phyloP scores from a whole-genome alignment of 2,329 filamentous ascomycete genomes.

The Colletotrichum salicis region DNA sequence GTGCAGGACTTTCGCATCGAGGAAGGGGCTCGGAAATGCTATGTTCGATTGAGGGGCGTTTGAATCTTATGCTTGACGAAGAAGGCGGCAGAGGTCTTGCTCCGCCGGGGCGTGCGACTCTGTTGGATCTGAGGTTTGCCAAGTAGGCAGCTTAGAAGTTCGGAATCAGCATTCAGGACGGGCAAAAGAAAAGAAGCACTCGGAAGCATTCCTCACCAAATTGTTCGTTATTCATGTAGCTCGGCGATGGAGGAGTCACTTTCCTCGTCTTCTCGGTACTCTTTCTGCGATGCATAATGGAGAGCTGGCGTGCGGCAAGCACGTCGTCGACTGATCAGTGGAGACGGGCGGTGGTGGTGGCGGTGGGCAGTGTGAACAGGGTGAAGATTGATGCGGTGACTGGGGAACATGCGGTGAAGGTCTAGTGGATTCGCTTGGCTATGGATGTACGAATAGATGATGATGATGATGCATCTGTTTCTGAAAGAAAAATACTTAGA shows the following conservation, averaged over 20 bases:
- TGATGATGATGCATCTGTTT: conserved; percentile 8
- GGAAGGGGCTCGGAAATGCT: conserved; percentile 39
- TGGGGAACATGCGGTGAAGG: conserved; percentile 14
- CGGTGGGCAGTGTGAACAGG: not conserved
- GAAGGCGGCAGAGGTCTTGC: conserved; percentile 69
- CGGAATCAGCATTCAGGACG: conserved; percentile 6
- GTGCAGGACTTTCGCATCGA: conserved; percentile 16
- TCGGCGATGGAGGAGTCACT: conserved; percentile 69
- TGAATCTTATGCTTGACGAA: conserved; percentile 45
- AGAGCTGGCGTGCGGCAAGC: not conserved
- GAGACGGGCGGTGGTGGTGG: not conserved
- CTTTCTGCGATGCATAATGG: conserved; percentile 37
- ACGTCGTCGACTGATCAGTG: not conserved
- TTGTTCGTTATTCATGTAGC: conserved; percentile 75
- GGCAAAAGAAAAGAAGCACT: conserved; percentile 1
- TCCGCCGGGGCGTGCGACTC: conserved; percentile 74
- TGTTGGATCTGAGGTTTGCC: conserved; percentile 75
- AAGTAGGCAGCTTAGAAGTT: conserved; percentile 31
- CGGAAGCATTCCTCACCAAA: conserved; percentile 62
- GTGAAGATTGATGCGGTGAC: not conserved
- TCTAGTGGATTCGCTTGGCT: not conserved
- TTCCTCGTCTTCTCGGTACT: conserved; percentile 58
- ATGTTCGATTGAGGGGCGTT: conserved; percentile 45
- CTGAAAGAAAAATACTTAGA: not conserved
- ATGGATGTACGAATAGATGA: conserved; percentile 21